Base-by-base conservation (phyloP, 805 yeast genomes). In the Pichia pseudocactophila region DNA sequence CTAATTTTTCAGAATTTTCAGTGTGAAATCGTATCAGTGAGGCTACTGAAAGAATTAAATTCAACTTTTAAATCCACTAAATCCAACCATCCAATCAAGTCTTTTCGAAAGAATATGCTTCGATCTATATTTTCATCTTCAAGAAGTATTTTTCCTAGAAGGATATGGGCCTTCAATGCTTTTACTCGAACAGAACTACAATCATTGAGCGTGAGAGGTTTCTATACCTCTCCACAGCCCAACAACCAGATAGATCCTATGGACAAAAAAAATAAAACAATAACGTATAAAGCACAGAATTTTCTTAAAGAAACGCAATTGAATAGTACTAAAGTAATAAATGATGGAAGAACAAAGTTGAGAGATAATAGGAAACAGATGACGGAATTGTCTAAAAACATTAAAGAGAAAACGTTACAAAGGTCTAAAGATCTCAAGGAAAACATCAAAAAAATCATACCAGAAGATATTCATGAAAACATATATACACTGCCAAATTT, bases 401-500 rank as follows among this genome's bases (percentile, higher is more conserved):
- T 54, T 2, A 46, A 41, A 17, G 46, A 51, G 12, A 45, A 45
- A n/a, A 50, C 50, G 4, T 38, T 44, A 9, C 18, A 40, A 15
- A 49, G 43, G 22, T 46, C 55, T 19, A 42, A 45, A 28, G 49
- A 52, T 31, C 31, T 53, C 10, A 46, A 43, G 15, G 49, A 61
- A n/a, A 59, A 62, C 39, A 52, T 66, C 32, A 54, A 48, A 13
- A 58, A 55, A 39, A 59, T 59, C 15, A 42, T 61, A 2, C 64
- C 64, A 1, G 46, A 56, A 4, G 64, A 62, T 26, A 49, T 66
- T 36, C 78, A 65, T 47, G 84, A 81, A 51, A 74, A 80, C 47
- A 65, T 85, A 10, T 83, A 81, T 62, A 88, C 96, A 0, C 54
- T 94, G 4, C 99, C 99, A 12, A 92, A 92, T 59, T 54, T 85